Percentiles rank a stretch among this genome's conserved stretches.
phyloP scores from a whole-genome alignment of 2,329 filamentous ascomycete species.

The Dendryphion nanum region DNA sequence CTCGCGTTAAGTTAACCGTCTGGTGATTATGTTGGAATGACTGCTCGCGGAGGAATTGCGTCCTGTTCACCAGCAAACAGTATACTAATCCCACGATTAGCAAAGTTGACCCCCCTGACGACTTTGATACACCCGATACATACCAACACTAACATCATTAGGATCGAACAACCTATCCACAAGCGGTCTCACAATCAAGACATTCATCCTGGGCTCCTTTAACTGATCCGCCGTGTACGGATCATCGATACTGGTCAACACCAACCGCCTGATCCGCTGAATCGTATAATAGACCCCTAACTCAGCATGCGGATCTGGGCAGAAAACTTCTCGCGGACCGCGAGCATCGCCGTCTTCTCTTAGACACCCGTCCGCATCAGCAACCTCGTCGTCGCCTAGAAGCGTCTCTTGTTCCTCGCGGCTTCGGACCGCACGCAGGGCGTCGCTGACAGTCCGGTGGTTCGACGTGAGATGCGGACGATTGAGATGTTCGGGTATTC shows the following conservation, averaged over 20 bases:
- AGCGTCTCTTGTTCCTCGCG: slow-evolving; percentile 51
- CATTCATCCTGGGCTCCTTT: slow-evolving; percentile 77
- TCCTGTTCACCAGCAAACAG: slow-evolving; percentile 77
- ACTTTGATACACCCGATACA: slow-evolving; percentile 21
- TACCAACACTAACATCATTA: slow-evolving; percentile 75
- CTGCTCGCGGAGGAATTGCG: slow-evolving; percentile 77
- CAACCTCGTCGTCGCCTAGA: slow-evolving; percentile 42
- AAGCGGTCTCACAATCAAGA: slow-evolving; percentile 73
- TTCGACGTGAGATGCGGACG: slow-evolving; percentile 31
- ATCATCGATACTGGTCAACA: slow-evolving; percentile 56
- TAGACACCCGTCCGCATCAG: slow-evolving; percentile 47
- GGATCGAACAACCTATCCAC: slow-evolving; percentile 81
- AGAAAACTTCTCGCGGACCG: slow-evolving; percentile 39
- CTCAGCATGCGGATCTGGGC: slow-evolving; percentile 58
- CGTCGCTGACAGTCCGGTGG: slow-evolving; percentile 38
- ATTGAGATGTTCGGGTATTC: slow-evolving; percentile 29
- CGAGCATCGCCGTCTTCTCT: slow-evolving; percentile 34
- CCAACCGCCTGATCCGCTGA: slow-evolving; percentile 56
- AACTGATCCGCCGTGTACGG: slow-evolving; percentile 73
- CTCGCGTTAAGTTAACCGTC: slow-evolving; percentile 76
- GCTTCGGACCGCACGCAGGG: slow-evolving; percentile 39
- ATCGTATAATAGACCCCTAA: slow-evolving; percentile 77
- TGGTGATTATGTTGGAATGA: slow-evolving; percentile 72
- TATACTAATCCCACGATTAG: slow-evolving; percentile 57
- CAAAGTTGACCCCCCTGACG: background rate